Base-by-base conservation (phyloP, 2,329 filamentous ascomycete species). In the Talaromyces islandicus region DNA sequence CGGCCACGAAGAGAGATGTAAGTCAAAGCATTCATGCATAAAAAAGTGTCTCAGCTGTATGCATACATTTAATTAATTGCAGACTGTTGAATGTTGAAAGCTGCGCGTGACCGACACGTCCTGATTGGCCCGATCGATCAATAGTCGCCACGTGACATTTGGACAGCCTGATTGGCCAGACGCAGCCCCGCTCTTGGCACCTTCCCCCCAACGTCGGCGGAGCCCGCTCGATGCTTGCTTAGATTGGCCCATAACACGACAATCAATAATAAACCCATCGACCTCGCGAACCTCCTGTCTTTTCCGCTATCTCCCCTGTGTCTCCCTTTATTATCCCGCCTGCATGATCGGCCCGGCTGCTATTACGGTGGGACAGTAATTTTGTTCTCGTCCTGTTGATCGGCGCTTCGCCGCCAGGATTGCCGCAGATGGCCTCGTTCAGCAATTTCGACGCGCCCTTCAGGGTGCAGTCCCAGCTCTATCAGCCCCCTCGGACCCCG, bases 401-500 rank as follows among this genome's bases (percentile, higher is more conserved):
- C 51, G 48, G 48, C 48, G 48, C 25, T 29, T n/a, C 48, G 12
- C 25, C 48, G 48, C 48, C 48, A 52, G 48, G 48, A 25, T 29
- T 59, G 25, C 27, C 32, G 43, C 21, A 55, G n/a, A 58, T 60
- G 46, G 54, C 64, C 14, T 57, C 63, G n/a, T 62, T 62, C 24
- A n/a, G 52, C 19, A 57, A 59, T 27, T 58, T 43, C 27, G 60
- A 62, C 30, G 54, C 60, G 56, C 56, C 60, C 53, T 62, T 62
- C 24, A 56, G 60, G 29, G 29, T 62, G 25, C 57, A 54, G 68
- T 35, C 62, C 56, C 53, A 68, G 65, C 64, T 62, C 25, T 62
- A 60, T 24, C 61, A 56, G 25, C 55, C 58, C 35, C 61, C 61
- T 35, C 61, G 48, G 24, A 62, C 61, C 7, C 61, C 61, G 5